These are phyloP conservation scores for Dalbergia cultrata DNA, from an alignment of 306 rosid species.

Conservation along the genomic window DNA sequence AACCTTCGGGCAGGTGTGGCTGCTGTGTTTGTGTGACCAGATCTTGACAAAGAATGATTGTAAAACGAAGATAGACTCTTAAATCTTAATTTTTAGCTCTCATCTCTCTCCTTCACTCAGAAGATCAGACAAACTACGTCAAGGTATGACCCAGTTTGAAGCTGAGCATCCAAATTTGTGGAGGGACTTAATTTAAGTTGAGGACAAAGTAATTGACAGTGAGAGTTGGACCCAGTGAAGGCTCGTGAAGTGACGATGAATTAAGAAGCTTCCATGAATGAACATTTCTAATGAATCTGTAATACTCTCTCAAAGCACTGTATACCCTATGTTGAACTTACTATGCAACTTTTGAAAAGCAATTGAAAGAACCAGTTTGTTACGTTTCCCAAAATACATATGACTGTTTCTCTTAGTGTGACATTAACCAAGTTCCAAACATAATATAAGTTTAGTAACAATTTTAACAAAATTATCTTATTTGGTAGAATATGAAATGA, in stretches of 20 bases:
- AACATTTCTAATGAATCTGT: constrained; percentile 24
- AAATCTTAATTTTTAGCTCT: not conserved
- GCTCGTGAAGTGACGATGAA: not conserved
- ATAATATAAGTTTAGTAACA: too few relatives aligned
- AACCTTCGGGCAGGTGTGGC: not conserved
- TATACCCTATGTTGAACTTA: too few relatives aligned
- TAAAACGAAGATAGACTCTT: not conserved
- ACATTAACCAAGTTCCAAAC: too few relatives aligned
- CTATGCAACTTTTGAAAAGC: not conserved
- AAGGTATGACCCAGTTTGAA: constrained; percentile 33
- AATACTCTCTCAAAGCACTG: not conserved
- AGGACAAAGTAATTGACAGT: constrained; percentile 23
- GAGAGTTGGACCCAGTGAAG: constrained; percentile 21
- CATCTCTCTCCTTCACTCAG: not conserved
- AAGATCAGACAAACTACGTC: not conserved
- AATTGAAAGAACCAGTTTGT: not conserved
- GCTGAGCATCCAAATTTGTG: constrained; percentile 1
- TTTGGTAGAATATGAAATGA: too few relatives aligned
- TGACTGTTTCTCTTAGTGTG: too few relatives aligned
- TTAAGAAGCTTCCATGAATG: constrained; percentile 21
- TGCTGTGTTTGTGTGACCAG: constrained; percentile 12
- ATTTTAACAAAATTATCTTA: too few relatives aligned
- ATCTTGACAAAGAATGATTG: constrained; percentile 1
- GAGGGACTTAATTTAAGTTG: not conserved
- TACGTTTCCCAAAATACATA: not conserved